These are phyloP conservation scores for Auriscalpium orientale DNA, from an alignment of 768 basidiomycete genomes.

Conservation along the genomic window DNA sequence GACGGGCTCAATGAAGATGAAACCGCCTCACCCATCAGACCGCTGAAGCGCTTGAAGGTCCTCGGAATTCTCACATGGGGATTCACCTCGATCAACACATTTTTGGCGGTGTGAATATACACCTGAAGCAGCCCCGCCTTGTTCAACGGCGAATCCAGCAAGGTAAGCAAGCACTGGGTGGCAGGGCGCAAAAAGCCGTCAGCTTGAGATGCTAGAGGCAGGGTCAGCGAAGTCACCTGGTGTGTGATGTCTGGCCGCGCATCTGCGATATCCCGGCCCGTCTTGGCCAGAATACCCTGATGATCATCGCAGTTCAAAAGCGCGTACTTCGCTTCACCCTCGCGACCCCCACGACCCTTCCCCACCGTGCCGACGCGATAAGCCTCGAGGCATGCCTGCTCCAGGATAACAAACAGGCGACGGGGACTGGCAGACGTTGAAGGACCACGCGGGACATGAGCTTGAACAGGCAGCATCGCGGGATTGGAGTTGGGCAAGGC, in stretches of 20 bases:
- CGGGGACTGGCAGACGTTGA: slow-evolving; percentile 45
- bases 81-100: slow-evolving; percentile 96
- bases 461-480: slow-evolving; percentile 75
- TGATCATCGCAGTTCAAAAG: slow-evolving; percentile 98
- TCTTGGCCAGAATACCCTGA: slow-evolving; percentile 97
- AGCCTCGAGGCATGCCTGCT: slow-evolving; percentile 93
- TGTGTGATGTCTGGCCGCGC: slow-evolving; percentile 99
- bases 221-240: slow-evolving; percentile 50
- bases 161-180: slow-evolving; percentile 81
- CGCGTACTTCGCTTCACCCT: slow-evolving; percentile 87
- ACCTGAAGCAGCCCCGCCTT: slow-evolving; percentile 95
- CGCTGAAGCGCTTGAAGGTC: slow-evolving; percentile 97
- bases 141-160: slow-evolving; percentile 96
- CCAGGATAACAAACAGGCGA: slow-evolving; percentile 81
- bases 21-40: slow-evolving; percentile 78
- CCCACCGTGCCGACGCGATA: slow-evolving; percentile 71
- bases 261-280: slow-evolving; percentile 95
- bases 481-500: slow-evolving; percentile 47
- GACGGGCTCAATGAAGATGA: neutral
- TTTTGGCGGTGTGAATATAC: slow-evolving; percentile 95
- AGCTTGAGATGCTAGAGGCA: neutral
- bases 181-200: neutral
- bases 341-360: slow-evolving; percentile 45
- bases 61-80: slow-evolving; percentile 95
- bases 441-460: slow-evolving; percentile 57